Percentiles rank a stretch among this genome's conserved stretches.
Conservation (phyloP, 306 rosid species). For the Ormosia semicastrata region DNA sequence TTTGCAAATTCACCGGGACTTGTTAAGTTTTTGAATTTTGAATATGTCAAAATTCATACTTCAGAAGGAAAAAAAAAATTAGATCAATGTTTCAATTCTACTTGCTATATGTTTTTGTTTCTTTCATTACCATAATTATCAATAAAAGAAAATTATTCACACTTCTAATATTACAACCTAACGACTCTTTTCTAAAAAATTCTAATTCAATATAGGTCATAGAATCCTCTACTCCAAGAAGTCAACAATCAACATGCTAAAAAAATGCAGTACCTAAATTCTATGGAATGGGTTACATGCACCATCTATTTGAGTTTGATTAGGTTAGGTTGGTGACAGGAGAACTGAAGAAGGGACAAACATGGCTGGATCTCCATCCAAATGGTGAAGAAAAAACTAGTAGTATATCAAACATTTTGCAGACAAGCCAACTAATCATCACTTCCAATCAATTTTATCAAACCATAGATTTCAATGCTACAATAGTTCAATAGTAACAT, state of each 20-base stretch:
- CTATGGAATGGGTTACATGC: background rate
- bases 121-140: background rate
- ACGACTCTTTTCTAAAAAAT: background rate
- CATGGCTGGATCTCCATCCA: background rate
- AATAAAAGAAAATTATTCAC: background rate
- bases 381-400: background rate
- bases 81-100: background rate
- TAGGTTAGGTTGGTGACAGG: background rate
- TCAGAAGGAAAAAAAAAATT: background rate
- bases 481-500: background rate
- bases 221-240: background rate
- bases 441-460: background rate
- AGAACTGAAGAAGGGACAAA: background rate
- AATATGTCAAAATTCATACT: background rate
- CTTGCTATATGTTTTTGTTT: background rate
- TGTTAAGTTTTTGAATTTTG: background rate
- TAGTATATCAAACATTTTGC: background rate
- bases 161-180: background rate
- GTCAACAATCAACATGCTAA: background rate
- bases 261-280: background rate
- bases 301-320: background rate
- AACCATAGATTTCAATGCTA: background rate
- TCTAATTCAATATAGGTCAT: background rate
- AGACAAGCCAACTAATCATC: background rate
- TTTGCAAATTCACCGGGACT: no score